These are phyloP conservation scores for Lipomyces yamanashiensis DNA, from an alignment of 805 yeast species.

Conservation along the genomic window DNA sequence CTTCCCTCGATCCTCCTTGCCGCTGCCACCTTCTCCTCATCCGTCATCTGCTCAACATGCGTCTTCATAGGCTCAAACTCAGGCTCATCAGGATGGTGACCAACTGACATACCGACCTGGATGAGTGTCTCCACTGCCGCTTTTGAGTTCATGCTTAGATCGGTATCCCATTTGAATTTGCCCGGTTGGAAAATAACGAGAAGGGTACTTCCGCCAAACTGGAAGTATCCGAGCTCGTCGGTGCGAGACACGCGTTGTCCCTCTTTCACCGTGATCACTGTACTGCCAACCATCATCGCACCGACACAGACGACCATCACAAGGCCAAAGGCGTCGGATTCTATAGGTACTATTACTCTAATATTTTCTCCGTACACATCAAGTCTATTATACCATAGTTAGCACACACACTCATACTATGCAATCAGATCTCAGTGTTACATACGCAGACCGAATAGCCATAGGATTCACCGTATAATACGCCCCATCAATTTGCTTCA, in stretches of 20 bases:
- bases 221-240: conserved; percentile 90
- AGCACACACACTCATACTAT: not conserved
- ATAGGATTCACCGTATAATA: conserved; percentile 96
- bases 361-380: conserved; percentile 95
- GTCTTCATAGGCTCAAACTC: conserved; percentile 50
- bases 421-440: not conserved
- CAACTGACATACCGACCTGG: conserved; percentile 86
- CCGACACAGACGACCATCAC: conserved; percentile 84
- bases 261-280: conserved; percentile 66
- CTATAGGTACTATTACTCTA: conserved; percentile 75
- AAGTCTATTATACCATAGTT: conserved; percentile 43
- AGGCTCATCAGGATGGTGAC: conserved; percentile 60
- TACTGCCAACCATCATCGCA: conserved; percentile 99
- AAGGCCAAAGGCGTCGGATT: conserved; percentile 75
- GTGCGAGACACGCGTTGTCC: conserved; percentile 67
- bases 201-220: conserved; percentile 94
- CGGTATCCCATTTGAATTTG: conserved; percentile 64
- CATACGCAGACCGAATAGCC: conserved; percentile 78
- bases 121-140: conserved; percentile 74
- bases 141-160: conserved; percentile 68
- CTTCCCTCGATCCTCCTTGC: conserved; percentile 33
- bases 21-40: conserved; percentile 27
- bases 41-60: conserved; percentile 42
- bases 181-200: conserved; percentile 62
- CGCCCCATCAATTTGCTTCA: conserved; percentile 78